phyloP scores from a whole-genome alignment of 768 basidiomycete species.

The Boletus bicolor region DNA sequence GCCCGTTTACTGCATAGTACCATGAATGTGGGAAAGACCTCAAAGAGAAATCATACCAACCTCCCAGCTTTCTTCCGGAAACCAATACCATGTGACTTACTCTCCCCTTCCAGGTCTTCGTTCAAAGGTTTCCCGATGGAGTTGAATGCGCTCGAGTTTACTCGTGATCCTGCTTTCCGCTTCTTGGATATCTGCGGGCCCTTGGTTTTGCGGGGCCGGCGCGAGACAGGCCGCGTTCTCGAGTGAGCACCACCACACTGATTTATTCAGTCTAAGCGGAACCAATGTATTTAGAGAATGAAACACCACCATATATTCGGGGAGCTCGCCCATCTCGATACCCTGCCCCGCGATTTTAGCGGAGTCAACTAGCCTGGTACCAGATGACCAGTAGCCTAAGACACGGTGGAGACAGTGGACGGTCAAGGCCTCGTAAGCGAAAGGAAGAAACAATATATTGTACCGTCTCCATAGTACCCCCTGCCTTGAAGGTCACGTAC shows the following conservation, averaged over 20 bases:
- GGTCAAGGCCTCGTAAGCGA: conserved; percentile 6
- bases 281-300: neutral
- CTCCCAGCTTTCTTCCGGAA: conserved; percentile 72
- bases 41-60: conserved; percentile 33
- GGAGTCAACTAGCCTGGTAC: conserved; percentile 67
- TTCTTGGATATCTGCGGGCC: conserved; percentile 62
- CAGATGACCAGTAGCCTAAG: conserved; percentile 80
- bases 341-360: conserved; percentile 49
- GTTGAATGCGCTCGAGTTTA: conserved; percentile 58
- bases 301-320: conserved; percentile 66
- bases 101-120: conserved; percentile 36
- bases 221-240: conserved; percentile 51
- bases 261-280: neutral
- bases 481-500: conserved; percentile 65
- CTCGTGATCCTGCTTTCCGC: conserved; percentile 68
- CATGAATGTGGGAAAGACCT: neutral
- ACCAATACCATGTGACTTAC: conserved; percentile 49
- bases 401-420: neutral
- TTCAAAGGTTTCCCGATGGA: conserved; percentile 55
- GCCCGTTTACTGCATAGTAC: conserved; percentile 60
- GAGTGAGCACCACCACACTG: conserved; percentile 82
- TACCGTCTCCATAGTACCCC: conserved; percentile 85
- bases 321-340: conserved; percentile 54
- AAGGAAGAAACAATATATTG: neutral
- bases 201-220: conserved; percentile 46